A percentile compares a stretch with the other conserved stretches of the same genome.
Conservation (phyloP, 805 yeast genomes). For the Tanozyma kutaoensis region DNA sequence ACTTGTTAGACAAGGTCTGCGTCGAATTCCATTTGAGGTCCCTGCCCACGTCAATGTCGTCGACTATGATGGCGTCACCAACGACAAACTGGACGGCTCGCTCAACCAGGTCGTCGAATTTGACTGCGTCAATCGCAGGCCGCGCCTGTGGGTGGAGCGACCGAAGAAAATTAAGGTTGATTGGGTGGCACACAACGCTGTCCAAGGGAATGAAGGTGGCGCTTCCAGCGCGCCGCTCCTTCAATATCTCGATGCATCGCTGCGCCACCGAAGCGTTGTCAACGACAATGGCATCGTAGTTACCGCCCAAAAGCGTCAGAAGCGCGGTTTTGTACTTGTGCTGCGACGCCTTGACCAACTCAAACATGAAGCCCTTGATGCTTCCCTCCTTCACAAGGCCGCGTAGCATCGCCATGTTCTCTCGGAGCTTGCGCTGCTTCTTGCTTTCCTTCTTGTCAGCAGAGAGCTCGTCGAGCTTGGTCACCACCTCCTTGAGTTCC, state of each 20-base stretch:
- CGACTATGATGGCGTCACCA: constrained; percentile 70
- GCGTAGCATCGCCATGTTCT: constrained; percentile 55
- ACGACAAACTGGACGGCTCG: constrained; percentile 72
- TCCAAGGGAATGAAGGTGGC: constrained; percentile 86
- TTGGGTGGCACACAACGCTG: constrained; percentile 41
- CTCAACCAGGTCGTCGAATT: constrained; percentile 53
- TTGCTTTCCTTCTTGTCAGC: constrained; percentile 68
- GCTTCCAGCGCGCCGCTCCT: constrained; percentile 74
- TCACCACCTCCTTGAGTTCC: constrained; percentile 44
- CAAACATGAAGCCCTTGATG: constrained; percentile 70
- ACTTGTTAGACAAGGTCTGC: constrained; percentile 35
- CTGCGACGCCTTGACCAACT: constrained; percentile 65
- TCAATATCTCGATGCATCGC: constrained; percentile 65
- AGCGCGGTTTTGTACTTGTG: constrained; percentile 63
- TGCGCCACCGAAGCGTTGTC: constrained; percentile 57
- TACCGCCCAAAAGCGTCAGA: constrained; percentile 63
- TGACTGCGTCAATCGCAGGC: constrained; percentile 65
- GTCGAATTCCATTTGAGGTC: constrained; percentile 45
- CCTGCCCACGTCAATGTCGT: constrained; percentile 54
- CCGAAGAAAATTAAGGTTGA: constrained; percentile 42
- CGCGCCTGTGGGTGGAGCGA: constrained; percentile 38
- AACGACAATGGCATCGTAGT: constrained; percentile 76
- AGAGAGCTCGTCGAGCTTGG: constrained; percentile 55
- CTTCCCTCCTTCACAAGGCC: constrained; percentile 63
- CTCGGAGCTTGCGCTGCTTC: constrained; percentile 57